These are phyloP conservation scores for Fraxinus anomala DNA, from an alignment of 257 asterid species.

Conservation along the genomic window DNA sequence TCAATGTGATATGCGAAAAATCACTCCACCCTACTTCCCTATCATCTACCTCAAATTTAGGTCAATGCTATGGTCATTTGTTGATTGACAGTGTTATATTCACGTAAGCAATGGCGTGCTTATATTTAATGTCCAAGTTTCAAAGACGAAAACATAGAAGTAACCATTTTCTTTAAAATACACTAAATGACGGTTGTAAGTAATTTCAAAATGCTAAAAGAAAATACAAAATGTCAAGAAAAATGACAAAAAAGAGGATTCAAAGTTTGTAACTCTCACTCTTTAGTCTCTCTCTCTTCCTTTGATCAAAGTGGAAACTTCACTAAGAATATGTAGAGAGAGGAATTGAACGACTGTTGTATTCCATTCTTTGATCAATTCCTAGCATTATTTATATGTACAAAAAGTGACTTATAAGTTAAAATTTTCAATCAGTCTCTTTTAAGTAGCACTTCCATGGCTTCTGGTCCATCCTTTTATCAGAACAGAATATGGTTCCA, in stretches of 20 bases:
- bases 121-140: neutral
- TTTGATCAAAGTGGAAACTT: neutral
- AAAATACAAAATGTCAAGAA: too few relatives aligned
- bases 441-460: conserved; percentile 9
- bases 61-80: too few relatives aligned
- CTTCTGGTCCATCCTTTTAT: conserved; percentile 21
- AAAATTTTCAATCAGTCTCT: conserved; percentile 1
- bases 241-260: neutral
- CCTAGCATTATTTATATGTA: neutral
- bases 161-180: neutral
- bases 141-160: neutral
- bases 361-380: neutral
- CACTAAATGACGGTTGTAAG: neutral
- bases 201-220: neutral
- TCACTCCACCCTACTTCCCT: neutral
- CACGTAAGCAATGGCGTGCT: neutral
- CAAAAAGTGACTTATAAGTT: neutral
- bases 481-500: conserved; percentile 24
- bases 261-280: neutral
- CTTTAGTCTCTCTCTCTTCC: neutral
- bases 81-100: neutral
- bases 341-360: neutral
- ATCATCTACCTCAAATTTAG: neutral
- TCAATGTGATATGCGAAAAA: neutral
- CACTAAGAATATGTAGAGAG: neutral